Evolutionary conservation across 2,329 filamentous ascomycete species (phyloP).

Genomic region (Xylariomycetidae sp.): DNA sequence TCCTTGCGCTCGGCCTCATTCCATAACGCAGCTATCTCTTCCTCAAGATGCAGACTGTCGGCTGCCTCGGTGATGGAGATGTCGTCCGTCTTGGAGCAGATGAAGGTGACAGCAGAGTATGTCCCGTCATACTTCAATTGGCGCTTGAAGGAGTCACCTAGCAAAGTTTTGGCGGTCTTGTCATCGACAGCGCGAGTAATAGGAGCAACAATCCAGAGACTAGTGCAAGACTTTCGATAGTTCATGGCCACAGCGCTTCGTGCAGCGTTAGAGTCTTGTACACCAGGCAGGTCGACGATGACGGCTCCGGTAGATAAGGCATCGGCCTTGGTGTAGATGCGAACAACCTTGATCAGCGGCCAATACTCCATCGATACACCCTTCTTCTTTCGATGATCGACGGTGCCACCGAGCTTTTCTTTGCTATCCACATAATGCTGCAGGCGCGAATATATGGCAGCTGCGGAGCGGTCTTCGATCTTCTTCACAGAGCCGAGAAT

Average conservation of each 20-base stretch:
- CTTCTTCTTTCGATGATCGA: constrained; percentile 7
- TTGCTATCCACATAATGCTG: constrained; percentile 27
- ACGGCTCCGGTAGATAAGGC: constrained; percentile 31
- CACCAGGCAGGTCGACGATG: constrained; percentile 35
- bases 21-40: constrained; percentile 31
- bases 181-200: constrained; percentile 59
- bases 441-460: constrained; percentile 17
- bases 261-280: constrained; percentile 53
- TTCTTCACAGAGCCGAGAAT: constrained; percentile 21
- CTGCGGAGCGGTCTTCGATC: constrained; percentile 14
- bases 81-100: constrained; percentile 44
- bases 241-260: constrained; percentile 49
- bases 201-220: constrained; percentile 57
- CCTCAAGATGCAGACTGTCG: constrained; percentile 32
- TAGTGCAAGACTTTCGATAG: constrained; percentile 55
- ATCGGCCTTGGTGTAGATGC: constrained; percentile 29
- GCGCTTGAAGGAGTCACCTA: constrained; percentile 53
- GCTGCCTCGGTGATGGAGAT: constrained; percentile 37
- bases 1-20: constrained; percentile 21
- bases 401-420: constrained; percentile 17
- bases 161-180: constrained; percentile 52
- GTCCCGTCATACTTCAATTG: constrained; percentile 57
- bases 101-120: constrained; percentile 51
- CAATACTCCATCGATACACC: constrained; percentile 19
- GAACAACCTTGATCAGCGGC: constrained; percentile 46